These are phyloP conservation scores for Aspergillus leporis DNA, from an alignment of 495 filamentous ascomycete species.

Conservation along the genomic window DNA sequence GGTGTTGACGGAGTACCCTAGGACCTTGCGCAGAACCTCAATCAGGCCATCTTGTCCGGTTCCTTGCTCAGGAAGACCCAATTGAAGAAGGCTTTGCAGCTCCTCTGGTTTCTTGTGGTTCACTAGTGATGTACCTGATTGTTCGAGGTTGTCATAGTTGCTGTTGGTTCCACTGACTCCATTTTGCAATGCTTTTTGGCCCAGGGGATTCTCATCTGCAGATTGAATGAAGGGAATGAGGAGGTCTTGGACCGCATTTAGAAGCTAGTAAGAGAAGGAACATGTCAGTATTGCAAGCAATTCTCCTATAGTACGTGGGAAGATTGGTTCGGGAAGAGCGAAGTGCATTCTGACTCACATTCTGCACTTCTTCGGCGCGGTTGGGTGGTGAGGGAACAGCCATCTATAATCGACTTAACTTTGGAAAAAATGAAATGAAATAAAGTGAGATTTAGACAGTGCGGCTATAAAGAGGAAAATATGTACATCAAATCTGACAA, in stretches of 20 bases:
- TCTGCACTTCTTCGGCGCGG: constrained; percentile 48
- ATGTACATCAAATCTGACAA: constrained; percentile 6
- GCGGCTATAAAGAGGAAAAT: background rate
- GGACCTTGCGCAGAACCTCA: constrained; percentile 60
- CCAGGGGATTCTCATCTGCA: constrained; percentile 64
- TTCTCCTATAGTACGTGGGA: background rate
- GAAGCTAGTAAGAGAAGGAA: constrained; percentile 50
- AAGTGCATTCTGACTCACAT: constrained; percentile 32
- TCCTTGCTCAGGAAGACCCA: constrained; percentile 65
- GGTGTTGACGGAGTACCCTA: constrained; percentile 88
- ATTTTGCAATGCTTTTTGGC: constrained; percentile 51
- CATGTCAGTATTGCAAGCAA: constrained; percentile 2
- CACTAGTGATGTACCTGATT: constrained; percentile 61
- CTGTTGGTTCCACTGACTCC: constrained; percentile 27
- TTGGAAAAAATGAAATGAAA: background rate
- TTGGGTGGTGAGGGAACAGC: constrained; percentile 23
- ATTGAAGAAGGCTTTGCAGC: constrained; percentile 61
- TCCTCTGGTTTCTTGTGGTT: constrained; percentile 71
- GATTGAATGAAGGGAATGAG: constrained; percentile 76
- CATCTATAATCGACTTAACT: constrained; percentile 22
- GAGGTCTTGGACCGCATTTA: constrained; percentile 70
- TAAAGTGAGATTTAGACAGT: background rate
- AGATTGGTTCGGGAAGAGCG: background rate
- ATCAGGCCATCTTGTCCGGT: constrained; percentile 72
- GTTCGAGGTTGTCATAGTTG: constrained; percentile 42